These are phyloP conservation scores for Pseudomicrostroma phylloplanum DNA, from an alignment of 1,284 basidiomycete genomes.

Conservation along the genomic window DNA sequence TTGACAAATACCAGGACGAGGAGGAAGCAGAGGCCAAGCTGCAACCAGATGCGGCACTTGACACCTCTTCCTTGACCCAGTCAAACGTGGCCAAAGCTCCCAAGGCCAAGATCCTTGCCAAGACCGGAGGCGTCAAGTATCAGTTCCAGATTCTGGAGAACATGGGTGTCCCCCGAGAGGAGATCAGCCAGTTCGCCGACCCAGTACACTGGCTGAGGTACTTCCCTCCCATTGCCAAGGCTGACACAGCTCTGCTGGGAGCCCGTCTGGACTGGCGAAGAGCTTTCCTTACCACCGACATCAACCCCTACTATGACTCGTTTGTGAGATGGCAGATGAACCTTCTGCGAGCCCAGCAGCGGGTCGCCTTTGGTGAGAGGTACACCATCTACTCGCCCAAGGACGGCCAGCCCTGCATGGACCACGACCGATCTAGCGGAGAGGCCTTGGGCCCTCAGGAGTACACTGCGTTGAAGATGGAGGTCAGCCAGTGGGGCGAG, in stretches of 20 bases:
- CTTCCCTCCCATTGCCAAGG: constrained; percentile 88
- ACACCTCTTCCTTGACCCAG: constrained; percentile 9
- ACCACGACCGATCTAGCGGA: constrained; percentile 93
- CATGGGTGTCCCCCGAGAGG: constrained; percentile 66
- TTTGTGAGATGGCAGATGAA: constrained; percentile 99
- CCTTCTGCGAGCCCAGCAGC: constrained; percentile 64
- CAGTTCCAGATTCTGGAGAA: constrained; percentile 99
- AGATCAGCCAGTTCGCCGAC: constrained; percentile 95
- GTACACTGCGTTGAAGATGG: constrained; percentile 93
- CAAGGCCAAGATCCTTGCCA: constrained; percentile 91
- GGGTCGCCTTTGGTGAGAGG: constrained; percentile 79
- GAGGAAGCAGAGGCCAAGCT: constrained; percentile 32
- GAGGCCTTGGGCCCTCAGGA: constrained; percentile 94
- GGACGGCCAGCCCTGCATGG: constrained; percentile 99
- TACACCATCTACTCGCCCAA: constrained; percentile 99
- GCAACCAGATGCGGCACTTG: constrained; percentile 6
- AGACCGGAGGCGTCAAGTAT: constrained; percentile 87
- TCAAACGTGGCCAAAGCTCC: constrained; percentile 64
- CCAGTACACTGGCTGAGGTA: constrained; percentile 84
- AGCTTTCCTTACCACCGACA: constrained; percentile 86
- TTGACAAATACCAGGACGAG: constrained; percentile 63
- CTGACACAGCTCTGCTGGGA: constrained; percentile 78
- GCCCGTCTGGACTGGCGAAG: constrained; percentile 96
- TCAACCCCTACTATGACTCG: constrained; percentile 93
- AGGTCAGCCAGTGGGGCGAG: constrained; percentile 61